A percentile compares a stretch with the other conserved stretches of the same genome.
Conservation (phyloP, 305 asterid genomes). For the Fraxinus ornus region DNA sequence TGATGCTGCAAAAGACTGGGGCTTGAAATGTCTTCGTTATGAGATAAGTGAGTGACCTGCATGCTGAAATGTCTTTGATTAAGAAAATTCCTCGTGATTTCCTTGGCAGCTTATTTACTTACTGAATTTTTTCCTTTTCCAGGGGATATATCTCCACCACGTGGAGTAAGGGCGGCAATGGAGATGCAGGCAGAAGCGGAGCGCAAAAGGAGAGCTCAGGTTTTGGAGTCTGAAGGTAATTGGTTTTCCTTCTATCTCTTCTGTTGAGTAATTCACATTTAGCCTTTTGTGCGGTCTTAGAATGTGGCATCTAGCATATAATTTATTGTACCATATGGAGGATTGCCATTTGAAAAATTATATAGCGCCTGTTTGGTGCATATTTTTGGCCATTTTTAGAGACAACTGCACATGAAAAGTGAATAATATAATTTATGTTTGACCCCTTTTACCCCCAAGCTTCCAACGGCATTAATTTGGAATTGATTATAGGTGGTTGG, state of each 20-base stretch:
- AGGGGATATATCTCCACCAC: constrained; percentile 97
- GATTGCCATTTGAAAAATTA: background rate
- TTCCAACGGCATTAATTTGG: too few species aligned
- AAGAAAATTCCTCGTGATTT: background rate
- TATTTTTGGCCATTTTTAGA: too few species aligned
- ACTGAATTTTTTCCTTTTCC: constrained; percentile 3
- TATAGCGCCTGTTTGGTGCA: background rate
- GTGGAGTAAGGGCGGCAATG: constrained; percentile 85
- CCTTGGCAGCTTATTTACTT: constrained; percentile 19
- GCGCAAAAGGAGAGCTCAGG: constrained; percentile 86
- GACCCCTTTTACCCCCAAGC: too few species aligned
- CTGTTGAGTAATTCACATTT: constrained; percentile 5
- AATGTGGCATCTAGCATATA: background rate
- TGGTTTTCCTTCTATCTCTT: constrained; percentile 13
- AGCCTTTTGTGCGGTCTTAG: background rate
- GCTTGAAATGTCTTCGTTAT: constrained; percentile 84
- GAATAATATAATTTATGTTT: too few species aligned
- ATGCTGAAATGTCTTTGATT: background rate
- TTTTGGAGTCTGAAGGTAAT: constrained; percentile 86
- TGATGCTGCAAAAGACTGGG: constrained; percentile 91
- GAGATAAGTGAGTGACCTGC: constrained; percentile 71
- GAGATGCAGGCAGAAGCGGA: constrained; percentile 99
- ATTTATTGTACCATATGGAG: background rate
- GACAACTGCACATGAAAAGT: too few species aligned
- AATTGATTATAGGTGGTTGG: too few species aligned